phyloP scores from a whole-genome alignment of 1,284 basidiomycete species.

The Golubevia sp. region DNA sequence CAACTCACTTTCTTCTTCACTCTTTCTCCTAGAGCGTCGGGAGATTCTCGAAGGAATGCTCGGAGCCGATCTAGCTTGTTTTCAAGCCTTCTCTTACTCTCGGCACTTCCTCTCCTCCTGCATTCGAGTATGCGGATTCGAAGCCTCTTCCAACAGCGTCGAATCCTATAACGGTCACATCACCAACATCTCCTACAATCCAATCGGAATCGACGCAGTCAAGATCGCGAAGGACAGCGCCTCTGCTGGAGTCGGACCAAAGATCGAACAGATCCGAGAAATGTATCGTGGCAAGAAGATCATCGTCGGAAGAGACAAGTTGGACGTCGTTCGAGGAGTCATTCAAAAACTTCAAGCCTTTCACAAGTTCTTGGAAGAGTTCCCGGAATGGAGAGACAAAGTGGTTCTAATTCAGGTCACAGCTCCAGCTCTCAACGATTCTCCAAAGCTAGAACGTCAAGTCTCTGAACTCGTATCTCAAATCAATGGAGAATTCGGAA shows the following conservation, averaged over 20 bases:
- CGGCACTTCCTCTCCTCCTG: constrained; percentile 94
- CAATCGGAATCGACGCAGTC: constrained; percentile 95
- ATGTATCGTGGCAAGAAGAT: constrained; percentile 98
- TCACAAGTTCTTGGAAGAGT: constrained; percentile 88
- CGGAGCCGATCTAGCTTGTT: constrained; percentile 91
- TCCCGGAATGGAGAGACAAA: constrained; percentile 94
- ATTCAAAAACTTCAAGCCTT: constrained; percentile 97
- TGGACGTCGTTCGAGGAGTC: constrained; percentile 97
- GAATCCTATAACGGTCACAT: constrained; percentile 90
- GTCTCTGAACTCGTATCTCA: constrained; percentile 92
- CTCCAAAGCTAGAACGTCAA: constrained; percentile 88
- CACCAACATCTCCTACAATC: constrained; percentile 84
- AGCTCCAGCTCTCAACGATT: constrained; percentile 89
- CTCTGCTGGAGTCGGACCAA: constrained; percentile 81
- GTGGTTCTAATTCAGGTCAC: constrained; percentile 79
- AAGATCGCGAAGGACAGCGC: constrained; percentile 82
- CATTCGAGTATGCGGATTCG: constrained; percentile 93
- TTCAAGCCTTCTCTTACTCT: constrained; percentile 95
- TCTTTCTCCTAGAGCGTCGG: constrained; percentile 66
- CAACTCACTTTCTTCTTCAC: background rate
- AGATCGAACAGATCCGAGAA: constrained; percentile 79
- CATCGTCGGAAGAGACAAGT: constrained; percentile 96
- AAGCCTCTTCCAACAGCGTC: constrained; percentile 75
- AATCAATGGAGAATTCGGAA: constrained; percentile 96
- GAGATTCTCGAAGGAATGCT: constrained; percentile 98